A percentile compares a stretch with the other conserved stretches of the same genome.
These are phyloP conservation scores for Trichoderma polysporum DNA, from an alignment of 2,329 filamentous ascomycete genomes.

Conservation along the genomic window DNA sequence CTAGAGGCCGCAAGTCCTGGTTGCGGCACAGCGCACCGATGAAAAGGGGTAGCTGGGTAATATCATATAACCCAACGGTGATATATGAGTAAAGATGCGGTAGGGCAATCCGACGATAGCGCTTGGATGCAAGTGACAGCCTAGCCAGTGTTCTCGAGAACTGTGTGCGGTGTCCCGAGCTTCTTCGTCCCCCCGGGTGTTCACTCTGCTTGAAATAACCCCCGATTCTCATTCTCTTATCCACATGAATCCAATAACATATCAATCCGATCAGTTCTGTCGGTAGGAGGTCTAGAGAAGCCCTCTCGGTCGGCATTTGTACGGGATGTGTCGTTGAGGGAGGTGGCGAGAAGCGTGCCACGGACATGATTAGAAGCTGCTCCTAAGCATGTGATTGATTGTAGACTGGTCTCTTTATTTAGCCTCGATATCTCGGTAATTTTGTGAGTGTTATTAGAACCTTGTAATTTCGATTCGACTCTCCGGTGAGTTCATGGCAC, in stretches of 20 bases:
- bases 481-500: background rate
- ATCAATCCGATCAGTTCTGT: background rate
- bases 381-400: background rate
- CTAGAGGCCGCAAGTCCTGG: background rate
- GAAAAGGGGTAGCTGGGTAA: background rate
- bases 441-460: background rate
- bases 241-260: background rate
- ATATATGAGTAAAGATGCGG: conserved; percentile 4
- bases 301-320: background rate
- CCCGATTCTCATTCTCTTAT: background rate
- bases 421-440: background rate
- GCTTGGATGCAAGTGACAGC: background rate
- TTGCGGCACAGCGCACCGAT: background rate
- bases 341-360: background rate
- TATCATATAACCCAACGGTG: background rate
- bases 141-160: conserved; percentile 3
- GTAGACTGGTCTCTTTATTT: background rate
- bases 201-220: background rate
- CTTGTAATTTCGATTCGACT: background rate
- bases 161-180: conserved; percentile 11
- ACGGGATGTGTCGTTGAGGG: background rate
- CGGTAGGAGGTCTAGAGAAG: background rate
- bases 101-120: background rate
- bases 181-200: background rate
- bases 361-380: background rate